Conservation (phyloP, 352 stramenopile species). For the Elongisporangium anandrum region DNA sequence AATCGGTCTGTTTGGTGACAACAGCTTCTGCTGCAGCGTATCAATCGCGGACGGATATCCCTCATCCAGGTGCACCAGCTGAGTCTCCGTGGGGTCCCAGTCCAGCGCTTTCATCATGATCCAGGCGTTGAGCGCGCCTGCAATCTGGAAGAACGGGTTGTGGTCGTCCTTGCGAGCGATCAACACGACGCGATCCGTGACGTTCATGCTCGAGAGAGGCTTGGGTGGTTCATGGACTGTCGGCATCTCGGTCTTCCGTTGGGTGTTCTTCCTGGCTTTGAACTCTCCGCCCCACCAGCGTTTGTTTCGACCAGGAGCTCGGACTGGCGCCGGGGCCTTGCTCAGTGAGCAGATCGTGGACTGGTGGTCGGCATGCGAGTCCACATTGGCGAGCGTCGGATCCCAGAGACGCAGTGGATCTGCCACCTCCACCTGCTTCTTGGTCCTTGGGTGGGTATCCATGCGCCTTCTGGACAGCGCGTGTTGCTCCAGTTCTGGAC, state of each 20-base stretch:
- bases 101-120: conserved; percentile 12
- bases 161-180: conserved; percentile 24
- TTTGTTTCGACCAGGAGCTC: too few relatives aligned
- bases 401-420: not conserved
- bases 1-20: conserved; percentile 6
- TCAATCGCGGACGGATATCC: conserved; percentile 17
- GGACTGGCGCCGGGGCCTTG: too few relatives aligned
- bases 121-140: conserved; percentile 23
- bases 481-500: not conserved
- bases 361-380: not conserved
- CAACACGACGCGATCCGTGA: conserved; percentile 3
- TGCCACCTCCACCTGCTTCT: not conserved
- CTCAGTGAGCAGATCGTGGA: not conserved
- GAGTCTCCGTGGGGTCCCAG: conserved; percentile 10
- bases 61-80: conserved; percentile 22
- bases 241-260: too few relatives aligned
- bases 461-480: not conserved
- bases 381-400: not conserved
- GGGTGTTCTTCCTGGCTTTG: too few relatives aligned
- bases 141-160: conserved; percentile 30
- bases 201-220: not conserved
- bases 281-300: too few relatives aligned
- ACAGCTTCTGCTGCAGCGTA: conserved; percentile 12
- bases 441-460: not conserved
- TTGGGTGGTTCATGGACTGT: too few relatives aligned